phyloP scores from a whole-genome alignment of 2,329 filamentous ascomycete species.

The Xylariaceae sp. region DNA sequence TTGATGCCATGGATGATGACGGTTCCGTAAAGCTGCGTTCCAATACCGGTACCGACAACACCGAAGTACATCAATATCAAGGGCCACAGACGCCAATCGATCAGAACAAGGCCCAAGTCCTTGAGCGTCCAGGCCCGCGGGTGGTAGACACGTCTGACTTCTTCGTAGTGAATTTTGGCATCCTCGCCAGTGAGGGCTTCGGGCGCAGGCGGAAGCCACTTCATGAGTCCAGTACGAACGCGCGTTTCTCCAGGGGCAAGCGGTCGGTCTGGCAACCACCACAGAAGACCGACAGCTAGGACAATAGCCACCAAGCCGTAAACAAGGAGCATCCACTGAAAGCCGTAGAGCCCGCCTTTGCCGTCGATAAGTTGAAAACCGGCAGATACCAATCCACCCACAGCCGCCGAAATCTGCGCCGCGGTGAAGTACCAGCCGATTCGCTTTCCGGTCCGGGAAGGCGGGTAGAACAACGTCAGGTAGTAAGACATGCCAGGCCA shows the following conservation, averaged over 20 bases:
- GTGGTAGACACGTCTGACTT: constrained; percentile 76
- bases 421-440: constrained; percentile 90
- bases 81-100: constrained; percentile 87
- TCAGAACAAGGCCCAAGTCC: constrained; percentile 64
- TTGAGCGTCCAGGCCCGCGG: constrained; percentile 64
- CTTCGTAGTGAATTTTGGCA: constrained; percentile 74
- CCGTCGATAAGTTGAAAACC: constrained; percentile 92
- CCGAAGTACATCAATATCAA: constrained; percentile 89
- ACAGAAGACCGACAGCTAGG: constrained; percentile 68
- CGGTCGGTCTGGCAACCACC: constrained; percentile 87
- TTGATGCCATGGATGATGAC: constrained; percentile 81
- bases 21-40: constrained; percentile 80
- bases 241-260: constrained; percentile 62
- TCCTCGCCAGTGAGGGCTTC: constrained; percentile 74
- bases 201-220: constrained; percentile 61
- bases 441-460: constrained; percentile 76
- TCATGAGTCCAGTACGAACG: constrained; percentile 46
- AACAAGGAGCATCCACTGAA: constrained; percentile 88
- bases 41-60: constrained; percentile 87
- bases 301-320: constrained; percentile 72
- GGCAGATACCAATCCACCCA: constrained; percentile 83
- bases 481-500: constrained; percentile 96
- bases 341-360: constrained; percentile 67
- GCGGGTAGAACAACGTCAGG: constrained; percentile 85
- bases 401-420: constrained; percentile 80